Evolutionary conservation across 1,284 basidiomycete species (phyloP).

Genomic region (Tilletia walkeri): DNA sequence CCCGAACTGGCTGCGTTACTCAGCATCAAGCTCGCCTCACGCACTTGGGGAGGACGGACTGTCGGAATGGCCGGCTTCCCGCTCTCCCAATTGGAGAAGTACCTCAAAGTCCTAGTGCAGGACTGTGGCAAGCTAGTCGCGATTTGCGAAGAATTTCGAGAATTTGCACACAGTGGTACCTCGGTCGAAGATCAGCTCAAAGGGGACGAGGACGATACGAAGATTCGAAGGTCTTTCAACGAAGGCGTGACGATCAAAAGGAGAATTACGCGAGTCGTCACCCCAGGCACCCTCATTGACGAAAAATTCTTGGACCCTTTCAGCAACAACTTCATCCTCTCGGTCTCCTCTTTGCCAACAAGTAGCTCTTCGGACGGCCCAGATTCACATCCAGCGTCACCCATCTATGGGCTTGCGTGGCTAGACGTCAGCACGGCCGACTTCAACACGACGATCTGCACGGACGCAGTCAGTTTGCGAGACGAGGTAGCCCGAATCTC

Average conservation of each 20-base stretch:
- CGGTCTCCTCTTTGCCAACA: constrained; percentile 18
- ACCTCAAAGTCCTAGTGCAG: constrained; percentile 50
- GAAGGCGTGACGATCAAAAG: constrained; percentile 30
- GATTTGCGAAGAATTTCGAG: constrained; percentile 48
- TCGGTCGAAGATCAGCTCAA: background rate
- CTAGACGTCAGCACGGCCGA: constrained; percentile 53
- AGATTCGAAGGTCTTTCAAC: constrained; percentile 16
- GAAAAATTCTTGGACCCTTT: constrained; percentile 53
- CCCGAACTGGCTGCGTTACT: constrained; percentile 37
- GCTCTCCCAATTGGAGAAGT: constrained; percentile 50
- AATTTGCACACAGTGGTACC: background rate
- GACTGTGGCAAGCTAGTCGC: constrained; percentile 48
- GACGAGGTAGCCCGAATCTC: constrained; percentile 49
- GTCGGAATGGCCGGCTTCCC: constrained; percentile 55
- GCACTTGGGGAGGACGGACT: constrained; percentile 41
- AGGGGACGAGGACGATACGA: background rate
- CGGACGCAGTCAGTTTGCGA: constrained; percentile 35
- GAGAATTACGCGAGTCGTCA: constrained; percentile 48
- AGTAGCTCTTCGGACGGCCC: no score
- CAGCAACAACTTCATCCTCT: constrained; percentile 48
- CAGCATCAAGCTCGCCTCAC: constrained; percentile 47
- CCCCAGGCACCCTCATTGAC: constrained; percentile 51
- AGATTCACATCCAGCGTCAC: background rate
- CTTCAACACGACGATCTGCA: constrained; percentile 38
- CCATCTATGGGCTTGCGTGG: constrained; percentile 48